A percentile compares a stretch with the other conserved stretches of the same genome.
Evolutionary conservation across 352 stramenopile genomes (phyloP).

Genomic region (Pythium vanterpoolii): DNA sequence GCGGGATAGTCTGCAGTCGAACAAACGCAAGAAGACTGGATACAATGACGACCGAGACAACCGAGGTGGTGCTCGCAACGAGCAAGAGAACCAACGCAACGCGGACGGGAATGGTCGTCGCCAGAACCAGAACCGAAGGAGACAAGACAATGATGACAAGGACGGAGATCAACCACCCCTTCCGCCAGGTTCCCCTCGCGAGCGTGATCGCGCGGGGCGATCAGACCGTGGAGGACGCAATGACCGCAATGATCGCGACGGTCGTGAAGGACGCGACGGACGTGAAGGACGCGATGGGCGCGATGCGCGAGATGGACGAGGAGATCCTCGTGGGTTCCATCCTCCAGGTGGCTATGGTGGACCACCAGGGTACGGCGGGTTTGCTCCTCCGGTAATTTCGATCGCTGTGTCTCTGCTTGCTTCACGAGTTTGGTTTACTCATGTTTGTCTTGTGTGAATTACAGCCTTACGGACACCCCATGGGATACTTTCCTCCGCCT

Average conservation of each 20-base stretch:
- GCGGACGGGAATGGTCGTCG: constrained; percentile 18
- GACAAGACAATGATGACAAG: constrained; percentile 25
- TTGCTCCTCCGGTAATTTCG: constrained; percentile 43
- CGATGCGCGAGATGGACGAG: constrained; percentile 13
- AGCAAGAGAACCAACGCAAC: constrained; percentile 32
- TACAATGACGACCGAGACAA: constrained; percentile 21
- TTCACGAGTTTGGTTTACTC: neutral
- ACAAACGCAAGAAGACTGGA: constrained; percentile 59
- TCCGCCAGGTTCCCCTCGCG: constrained; percentile 25
- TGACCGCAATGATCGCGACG: constrained; percentile 13
- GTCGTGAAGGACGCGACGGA: constrained; percentile 13
- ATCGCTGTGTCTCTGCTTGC: neutral
- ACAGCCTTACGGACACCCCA: constrained; percentile 63
- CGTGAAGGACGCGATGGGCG: constrained; percentile 12
- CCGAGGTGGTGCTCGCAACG: constrained; percentile 11
- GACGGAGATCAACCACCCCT: constrained; percentile 24
- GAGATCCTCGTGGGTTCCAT: constrained; percentile 21
- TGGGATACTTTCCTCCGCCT: constrained; percentile 67
- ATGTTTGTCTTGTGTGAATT: constrained; percentile 9
- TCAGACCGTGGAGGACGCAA: constrained; percentile 23
- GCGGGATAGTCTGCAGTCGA: constrained; percentile 45
- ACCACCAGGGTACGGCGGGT: constrained; percentile 62
- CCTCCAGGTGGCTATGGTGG: constrained; percentile 51
- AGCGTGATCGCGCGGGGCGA: constrained; percentile 18
- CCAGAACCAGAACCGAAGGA: constrained; percentile 28